Percentiles rank a stretch among this genome's conserved stretches.
These are phyloP conservation scores for Tricholomella constricta DNA, from an alignment of 768 basidiomycete genomes.

Conservation along the genomic window DNA sequence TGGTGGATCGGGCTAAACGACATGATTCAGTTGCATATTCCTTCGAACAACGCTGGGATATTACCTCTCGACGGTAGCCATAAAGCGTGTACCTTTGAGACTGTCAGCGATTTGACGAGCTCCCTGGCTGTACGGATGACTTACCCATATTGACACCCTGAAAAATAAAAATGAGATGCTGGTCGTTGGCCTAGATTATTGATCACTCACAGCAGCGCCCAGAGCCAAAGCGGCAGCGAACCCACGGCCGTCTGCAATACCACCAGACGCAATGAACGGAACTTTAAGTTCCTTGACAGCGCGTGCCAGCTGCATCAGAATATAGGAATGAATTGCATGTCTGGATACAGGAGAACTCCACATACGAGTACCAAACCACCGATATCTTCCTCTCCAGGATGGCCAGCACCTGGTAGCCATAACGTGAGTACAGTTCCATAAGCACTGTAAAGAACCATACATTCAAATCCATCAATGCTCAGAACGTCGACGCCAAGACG, in stretches of 20 bases:
- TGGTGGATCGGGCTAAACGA: slow-evolving; percentile 73
- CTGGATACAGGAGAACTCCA: background rate
- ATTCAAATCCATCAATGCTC: slow-evolving; percentile 92
- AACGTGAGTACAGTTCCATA: slow-evolving; percentile 11
- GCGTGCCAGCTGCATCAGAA: slow-evolving; percentile 65
- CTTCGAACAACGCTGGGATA: background rate
- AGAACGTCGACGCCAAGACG: slow-evolving; percentile 82
- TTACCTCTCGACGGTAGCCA: slow-evolving; percentile 87
- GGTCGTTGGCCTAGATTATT: background rate
- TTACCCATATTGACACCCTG: slow-evolving; percentile 85
- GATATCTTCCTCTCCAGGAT: slow-evolving; percentile 94
- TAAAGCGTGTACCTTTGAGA: slow-evolving; percentile 74
- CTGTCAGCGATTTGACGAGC: slow-evolving; percentile 8
- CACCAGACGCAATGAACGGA: slow-evolving; percentile 91
- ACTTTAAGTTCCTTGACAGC: slow-evolving; percentile 81
- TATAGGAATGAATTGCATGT: background rate
- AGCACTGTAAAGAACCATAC: slow-evolving; percentile 34
- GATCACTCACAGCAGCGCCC: slow-evolving; percentile 68
- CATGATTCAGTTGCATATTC: background rate
- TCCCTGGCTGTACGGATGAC: slow-evolving; percentile 18
- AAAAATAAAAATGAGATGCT: background rate
- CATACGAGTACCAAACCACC: slow-evolving; percentile 80
- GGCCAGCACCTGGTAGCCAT: slow-evolving; percentile 71
- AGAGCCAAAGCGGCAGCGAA: slow-evolving; percentile 80
- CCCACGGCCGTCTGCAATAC: slow-evolving; percentile 85